A percentile compares a stretch with the other conserved stretches of the same genome.
Conservation (phyloP, 1,139 yeast species). For the Suhomyces coccinellae region DNA sequence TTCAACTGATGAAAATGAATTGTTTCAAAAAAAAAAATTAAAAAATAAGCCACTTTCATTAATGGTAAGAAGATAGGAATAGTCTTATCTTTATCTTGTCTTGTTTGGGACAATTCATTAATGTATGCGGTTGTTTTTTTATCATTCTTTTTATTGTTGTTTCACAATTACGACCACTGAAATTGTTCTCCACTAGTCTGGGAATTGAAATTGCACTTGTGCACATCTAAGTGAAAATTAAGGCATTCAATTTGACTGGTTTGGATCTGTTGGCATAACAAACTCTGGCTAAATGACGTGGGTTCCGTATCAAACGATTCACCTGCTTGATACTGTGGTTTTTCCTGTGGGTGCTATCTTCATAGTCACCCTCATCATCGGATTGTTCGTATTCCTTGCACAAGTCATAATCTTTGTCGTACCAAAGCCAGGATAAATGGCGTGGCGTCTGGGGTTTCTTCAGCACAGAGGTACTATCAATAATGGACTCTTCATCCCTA, state of each 20-base stretch:
- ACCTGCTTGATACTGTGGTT: constrained; percentile 29
- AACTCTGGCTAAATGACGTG: constrained; percentile 23
- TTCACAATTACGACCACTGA: too few relatives aligned
- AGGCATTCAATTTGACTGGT: constrained; percentile 32
- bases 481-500: constrained; percentile 23
- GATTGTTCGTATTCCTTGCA: constrained; percentile 29
- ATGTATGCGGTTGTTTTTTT: too few relatives aligned
- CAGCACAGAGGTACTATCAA: constrained; percentile 5
- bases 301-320: constrained; percentile 23
- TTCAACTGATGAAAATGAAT: neutral
- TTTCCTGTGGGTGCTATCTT: constrained; percentile 12
- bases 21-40: neutral
- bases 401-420: constrained; percentile 35
- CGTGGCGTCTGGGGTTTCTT: constrained; percentile 3
- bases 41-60: too few relatives aligned
- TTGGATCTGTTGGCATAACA: constrained; percentile 32
- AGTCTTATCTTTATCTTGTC: too few relatives aligned
- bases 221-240: constrained; percentile 21
- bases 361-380: constrained; percentile 21
- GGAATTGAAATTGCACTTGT: too few relatives aligned
- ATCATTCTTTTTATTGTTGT: too few relatives aligned
- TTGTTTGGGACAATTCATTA: too few relatives aligned
- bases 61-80: too few relatives aligned
- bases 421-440: constrained; percentile 39
- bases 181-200: too few relatives aligned